Base-by-base conservation (phyloP, 2,329 filamentous ascomycete species). In the Aaosphaeria pasadenensis region DNA sequence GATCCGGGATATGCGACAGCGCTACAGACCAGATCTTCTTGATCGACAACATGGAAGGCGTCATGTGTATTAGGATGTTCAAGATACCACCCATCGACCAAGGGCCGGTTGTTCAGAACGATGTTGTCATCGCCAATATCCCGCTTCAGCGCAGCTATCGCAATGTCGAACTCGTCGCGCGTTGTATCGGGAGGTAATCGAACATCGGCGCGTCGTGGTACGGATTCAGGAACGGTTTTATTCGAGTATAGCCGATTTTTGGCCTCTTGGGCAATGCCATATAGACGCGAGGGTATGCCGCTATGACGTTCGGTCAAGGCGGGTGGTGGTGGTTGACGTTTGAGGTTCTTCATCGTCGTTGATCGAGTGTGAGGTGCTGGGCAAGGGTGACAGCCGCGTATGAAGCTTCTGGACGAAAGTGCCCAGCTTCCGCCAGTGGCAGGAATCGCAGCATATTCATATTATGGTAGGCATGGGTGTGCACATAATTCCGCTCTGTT, bases 1-100 rank as follows among this genome's bases (percentile, higher is more conserved):
- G 66, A 58, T 4, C 62, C 39, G 6, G 67, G 67, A 36, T 61
- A 62, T 5, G 74, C 63, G 5, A 74, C 63, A 5, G 74, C 74
- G 24, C 73, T 76, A 17, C 71, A 67, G 6, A 79, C 63, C 45
- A 79, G 71, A 43, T 74, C 71, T 5, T 74, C 70, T 47, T 74
- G 66, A 13, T 73, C 70, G 32, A 72, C 52, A 30, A 78, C 52
- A 47, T 72, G 49, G 47, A 57, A 57, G 30, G 54, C 52, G 46
- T 59, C 56, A 45, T 59, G 56, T 6, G 54, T 57, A 30, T 59
- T 59, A 4, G 53, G 51, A 30, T 56, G 53, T 42, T 58, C 56
- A 31, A 58, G 42, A 39, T 58, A 58, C 56, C 56, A 58, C 36
- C 56, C 56, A 44, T 58, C 56, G 6, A 55, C 46, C 29, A 58